A percentile compares a stretch with the other conserved stretches of the same genome.
Conservation (phyloP, 1,139 yeast genomes). For the Diutina neorugosa region DNA sequence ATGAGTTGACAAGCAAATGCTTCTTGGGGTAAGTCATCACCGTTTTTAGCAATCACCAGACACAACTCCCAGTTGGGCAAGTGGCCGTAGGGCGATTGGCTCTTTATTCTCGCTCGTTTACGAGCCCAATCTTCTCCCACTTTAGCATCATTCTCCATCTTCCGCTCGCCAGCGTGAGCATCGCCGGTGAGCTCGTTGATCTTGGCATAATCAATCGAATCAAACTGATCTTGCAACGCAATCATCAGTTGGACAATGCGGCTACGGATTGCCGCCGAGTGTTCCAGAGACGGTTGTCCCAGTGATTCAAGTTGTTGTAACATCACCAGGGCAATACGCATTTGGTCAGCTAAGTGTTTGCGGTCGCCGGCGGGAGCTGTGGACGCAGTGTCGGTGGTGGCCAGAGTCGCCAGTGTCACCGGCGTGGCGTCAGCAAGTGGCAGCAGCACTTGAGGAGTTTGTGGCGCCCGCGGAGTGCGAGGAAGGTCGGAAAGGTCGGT, state of each 20-base stretch:
- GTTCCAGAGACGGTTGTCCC: constrained; percentile 55
- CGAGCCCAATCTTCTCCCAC: constrained; percentile 90
- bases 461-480: neutral
- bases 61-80: constrained; percentile 86
- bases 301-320: constrained; percentile 76
- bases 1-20: constrained; percentile 95
- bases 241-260: constrained; percentile 85
- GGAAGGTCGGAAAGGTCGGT: constrained; percentile 1
- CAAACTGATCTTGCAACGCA: constrained; percentile 61
- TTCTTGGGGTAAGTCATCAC: constrained; percentile 90
- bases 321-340: constrained; percentile 95
- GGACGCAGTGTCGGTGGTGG: neutral
- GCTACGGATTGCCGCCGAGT: constrained; percentile 58
- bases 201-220: constrained; percentile 37
- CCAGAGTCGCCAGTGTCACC: neutral
- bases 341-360: constrained; percentile 60
- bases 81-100: constrained; percentile 72
- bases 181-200: constrained; percentile 16
- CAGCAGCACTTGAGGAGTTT: neutral
- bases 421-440: neutral
- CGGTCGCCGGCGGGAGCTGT: neutral
- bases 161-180: constrained; percentile 70
- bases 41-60: constrained; percentile 92
- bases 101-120: constrained; percentile 68
- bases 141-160: constrained; percentile 81